Percentiles rank a stretch among this genome's conserved stretches.
phyloP scores from a whole-genome alignment of 768 basidiomycete genomes.

The Lepiota brunneoincarnata region DNA sequence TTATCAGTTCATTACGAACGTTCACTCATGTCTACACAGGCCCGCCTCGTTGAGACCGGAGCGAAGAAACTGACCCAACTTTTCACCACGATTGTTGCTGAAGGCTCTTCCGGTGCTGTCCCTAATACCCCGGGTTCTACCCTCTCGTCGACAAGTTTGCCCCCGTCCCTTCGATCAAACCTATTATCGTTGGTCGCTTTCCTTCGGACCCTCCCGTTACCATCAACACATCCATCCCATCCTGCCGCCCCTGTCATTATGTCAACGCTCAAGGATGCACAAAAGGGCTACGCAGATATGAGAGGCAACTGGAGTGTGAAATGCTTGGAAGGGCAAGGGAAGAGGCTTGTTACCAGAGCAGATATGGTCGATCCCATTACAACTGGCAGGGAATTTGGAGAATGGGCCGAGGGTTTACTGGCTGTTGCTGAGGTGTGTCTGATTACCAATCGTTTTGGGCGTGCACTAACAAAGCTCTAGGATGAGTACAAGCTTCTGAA shows the following conservation, averaged over 20 bases:
- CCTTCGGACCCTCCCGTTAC: constrained; percentile 70
- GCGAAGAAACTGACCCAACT: constrained; percentile 79
- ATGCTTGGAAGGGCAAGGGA: constrained; percentile 70
- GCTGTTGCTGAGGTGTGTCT: constrained; percentile 60
- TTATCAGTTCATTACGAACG: neutral
- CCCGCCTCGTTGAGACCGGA: constrained; percentile 80
- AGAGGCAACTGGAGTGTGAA: constrained; percentile 75
- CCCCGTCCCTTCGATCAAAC: constrained; percentile 46
- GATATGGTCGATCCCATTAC: constrained; percentile 65
- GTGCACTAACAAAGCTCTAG: constrained; percentile 27
- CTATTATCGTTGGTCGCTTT: constrained; percentile 66
- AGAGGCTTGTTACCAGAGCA: constrained; percentile 65
- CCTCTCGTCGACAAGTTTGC: constrained; percentile 40
- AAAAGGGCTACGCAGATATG: constrained; percentile 85
- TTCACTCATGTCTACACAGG: constrained; percentile 25
- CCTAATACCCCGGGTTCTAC: constrained; percentile 24
- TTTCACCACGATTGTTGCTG: constrained; percentile 87
- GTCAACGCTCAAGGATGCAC: constrained; percentile 68
- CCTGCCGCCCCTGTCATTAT: constrained; percentile 68
- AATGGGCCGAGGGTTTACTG: constrained; percentile 66
- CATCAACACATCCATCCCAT: constrained; percentile 81
- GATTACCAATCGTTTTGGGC: neutral
- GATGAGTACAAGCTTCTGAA: constrained; percentile 65
- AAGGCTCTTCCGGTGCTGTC: constrained; percentile 76
- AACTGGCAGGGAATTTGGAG: constrained; percentile 69